Evolutionary conservation across 2,329 filamentous ascomycete genomes (phyloP).

Genomic region (Gaeumannomyces tritici): DNA sequence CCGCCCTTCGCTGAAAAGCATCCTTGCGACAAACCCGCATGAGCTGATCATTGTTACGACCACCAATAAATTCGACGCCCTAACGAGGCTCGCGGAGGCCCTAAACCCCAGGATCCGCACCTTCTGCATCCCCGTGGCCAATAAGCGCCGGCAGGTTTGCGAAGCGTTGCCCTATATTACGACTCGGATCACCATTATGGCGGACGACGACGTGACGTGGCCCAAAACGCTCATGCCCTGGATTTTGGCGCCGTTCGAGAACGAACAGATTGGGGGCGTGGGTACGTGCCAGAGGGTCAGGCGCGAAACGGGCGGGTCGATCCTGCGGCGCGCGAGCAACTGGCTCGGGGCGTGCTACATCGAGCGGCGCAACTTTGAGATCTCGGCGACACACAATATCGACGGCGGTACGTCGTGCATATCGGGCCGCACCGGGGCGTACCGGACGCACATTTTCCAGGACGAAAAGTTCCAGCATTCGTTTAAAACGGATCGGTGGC

Average conservation of each 20-base stretch:
- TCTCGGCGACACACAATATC: slow-evolving; percentile 87
- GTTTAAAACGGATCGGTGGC: slow-evolving; percentile 88
- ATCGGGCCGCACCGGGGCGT: slow-evolving; percentile 87
- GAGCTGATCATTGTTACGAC: slow-evolving; percentile 84
- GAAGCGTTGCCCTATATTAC: slow-evolving; percentile 77
- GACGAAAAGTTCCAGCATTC: slow-evolving; percentile 77
- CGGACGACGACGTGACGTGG: slow-evolving; percentile 94
- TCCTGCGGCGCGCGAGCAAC: slow-evolving; percentile 59
- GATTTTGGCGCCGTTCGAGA: slow-evolving; percentile 89
- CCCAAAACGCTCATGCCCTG: slow-evolving; percentile 76
- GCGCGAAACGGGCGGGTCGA: slow-evolving; percentile 53
- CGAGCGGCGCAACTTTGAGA: slow-evolving; percentile 91
- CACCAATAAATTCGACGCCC: slow-evolving; percentile 61
- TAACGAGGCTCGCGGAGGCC: slow-evolving; percentile 57
- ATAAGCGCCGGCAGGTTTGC: slow-evolving; percentile 91
- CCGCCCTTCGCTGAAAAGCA: slow-evolving; percentile 69
- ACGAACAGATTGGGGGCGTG: slow-evolving; percentile 74
- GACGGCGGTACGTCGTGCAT: slow-evolving; percentile 96
- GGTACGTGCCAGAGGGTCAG: slow-evolving; percentile 84
- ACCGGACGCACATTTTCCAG: slow-evolving; percentile 79
- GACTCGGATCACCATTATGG: slow-evolving; percentile 82
- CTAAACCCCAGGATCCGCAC: slow-evolving; percentile 58
- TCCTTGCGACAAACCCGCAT: slow-evolving; percentile 57
- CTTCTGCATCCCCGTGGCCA: slow-evolving; percentile 72
- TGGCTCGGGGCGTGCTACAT: slow-evolving; percentile 90